Conservation (phyloP, 2,329 filamentous ascomycete genomes). For the Cercospora citrullina region DNA sequence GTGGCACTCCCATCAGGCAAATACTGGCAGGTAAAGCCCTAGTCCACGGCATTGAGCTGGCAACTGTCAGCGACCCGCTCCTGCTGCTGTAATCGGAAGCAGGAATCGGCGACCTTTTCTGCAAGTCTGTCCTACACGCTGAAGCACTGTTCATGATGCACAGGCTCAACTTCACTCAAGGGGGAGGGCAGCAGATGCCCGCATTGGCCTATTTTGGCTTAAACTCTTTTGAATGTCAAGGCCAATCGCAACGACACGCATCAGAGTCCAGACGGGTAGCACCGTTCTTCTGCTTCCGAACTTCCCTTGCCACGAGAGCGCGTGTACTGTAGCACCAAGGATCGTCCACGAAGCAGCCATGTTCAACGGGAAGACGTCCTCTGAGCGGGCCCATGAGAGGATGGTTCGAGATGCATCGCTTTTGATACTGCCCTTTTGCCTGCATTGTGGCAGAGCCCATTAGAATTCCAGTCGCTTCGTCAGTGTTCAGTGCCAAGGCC, state of each 20-base stretch:
- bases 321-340: slow-evolving; percentile 5
- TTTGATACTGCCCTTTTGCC: background rate
- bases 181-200: background rate
- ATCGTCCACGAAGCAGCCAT: slow-evolving; percentile 13
- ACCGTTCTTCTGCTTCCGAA: background rate
- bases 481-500: background rate
- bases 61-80: background rate
- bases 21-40: background rate
- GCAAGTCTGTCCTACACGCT: background rate
- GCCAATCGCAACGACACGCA: background rate
- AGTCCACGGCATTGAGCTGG: background rate
- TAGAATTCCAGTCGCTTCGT: background rate
- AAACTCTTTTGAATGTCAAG: background rate
- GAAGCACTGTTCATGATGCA: background rate
- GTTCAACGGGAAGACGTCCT: slow-evolving; percentile 1
- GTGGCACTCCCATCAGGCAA: background rate
- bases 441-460: background rate
- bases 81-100: slow-evolving; percentile 2
- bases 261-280: background rate
- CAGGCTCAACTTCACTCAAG: slow-evolving; percentile 5
- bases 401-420: background rate
- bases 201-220: background rate
- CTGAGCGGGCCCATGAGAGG: background rate
- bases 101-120: background rate
- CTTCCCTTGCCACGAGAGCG: slow-evolving; percentile 4